Base-by-base conservation (phyloP, 306 rosid genomes). In the Dalbergia cultrata region DNA sequence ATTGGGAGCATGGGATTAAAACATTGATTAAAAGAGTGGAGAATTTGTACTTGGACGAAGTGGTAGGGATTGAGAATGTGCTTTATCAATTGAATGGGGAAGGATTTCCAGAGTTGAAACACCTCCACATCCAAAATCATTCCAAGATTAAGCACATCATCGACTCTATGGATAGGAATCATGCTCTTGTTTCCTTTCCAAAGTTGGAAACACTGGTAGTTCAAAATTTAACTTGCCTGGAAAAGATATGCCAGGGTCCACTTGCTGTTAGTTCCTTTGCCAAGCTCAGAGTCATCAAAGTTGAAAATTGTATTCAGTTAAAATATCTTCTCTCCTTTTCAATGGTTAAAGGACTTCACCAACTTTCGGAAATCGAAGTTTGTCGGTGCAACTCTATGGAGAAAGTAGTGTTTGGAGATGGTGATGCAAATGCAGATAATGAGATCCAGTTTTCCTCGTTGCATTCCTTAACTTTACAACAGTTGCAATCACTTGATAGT, bases 1-100 rank as follows among this genome's bases (percentile, higher is more conserved):
- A 82, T 47, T 79, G 52, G 12, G 75, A 81, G 19, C 19, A 70
- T 3, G 60, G 79, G 37, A 31, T 88, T 9, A 63, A 39, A 78
- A 61, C 17, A 19, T 22, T 87, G n/a, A 64, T 84, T 0, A 50
- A 79, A 47, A 72, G 22, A 22, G 77, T 52, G 37, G 83, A 87
- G 70, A 57, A 35, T 19, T 75, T 87, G 68, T 54, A 70, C 4
- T 14, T 87, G 19, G 82, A 79, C 62, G 83, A 78, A 53, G 44
- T 58, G 12, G 58, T 37, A 74, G 70, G 62, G n/a, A 71, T 56
- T 3, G 39, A 60, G 35, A 79, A 50, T 47, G 35, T 60, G 9
- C 37, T 87, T 8, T 19, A 1, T 6, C 14, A 11, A 2, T 21
- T 82, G 18, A 53, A 39, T 41, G 1, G 22, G 3, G 78, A 75